A percentile compares a stretch with the other conserved stretches of the same genome.
Evolutionary conservation across 768 basidiomycete species (phyloP).

Genomic region (Podaxis pistillaris): DNA sequence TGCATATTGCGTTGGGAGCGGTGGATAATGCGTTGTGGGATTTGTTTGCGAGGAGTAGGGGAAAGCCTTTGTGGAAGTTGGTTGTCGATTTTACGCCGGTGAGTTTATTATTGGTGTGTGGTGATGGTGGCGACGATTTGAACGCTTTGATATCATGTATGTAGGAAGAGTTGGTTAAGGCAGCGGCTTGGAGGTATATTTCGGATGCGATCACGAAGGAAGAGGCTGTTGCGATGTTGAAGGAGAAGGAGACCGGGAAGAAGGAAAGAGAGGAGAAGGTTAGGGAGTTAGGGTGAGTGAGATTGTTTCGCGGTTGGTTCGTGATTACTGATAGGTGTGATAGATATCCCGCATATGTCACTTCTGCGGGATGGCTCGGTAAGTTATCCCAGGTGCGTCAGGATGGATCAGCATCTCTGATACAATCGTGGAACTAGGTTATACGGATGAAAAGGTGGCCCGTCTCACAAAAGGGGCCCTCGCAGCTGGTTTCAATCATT

Average conservation of each 20-base stretch:
- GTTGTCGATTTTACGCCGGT: constrained; percentile 86
- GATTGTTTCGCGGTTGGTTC: not conserved
- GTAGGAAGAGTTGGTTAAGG: constrained; percentile 75
- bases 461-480: constrained; percentile 86
- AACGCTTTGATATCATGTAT: not conserved
- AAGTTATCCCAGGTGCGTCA: constrained; percentile 12
- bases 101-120: constrained; percentile 2
- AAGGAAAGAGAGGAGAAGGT: constrained; percentile 77
- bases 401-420: not conserved
- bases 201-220: constrained; percentile 91
- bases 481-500: constrained; percentile 90
- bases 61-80: constrained; percentile 93
- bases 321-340: not conserved
- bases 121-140: not conserved
- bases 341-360: constrained; percentile 93
- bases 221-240: constrained; percentile 83
- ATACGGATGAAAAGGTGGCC: constrained; percentile 89
- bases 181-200: constrained; percentile 85
- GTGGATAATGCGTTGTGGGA: constrained; percentile 96
- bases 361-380: constrained; percentile 91
- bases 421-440: constrained; percentile 46
- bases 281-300: constrained; percentile 56
- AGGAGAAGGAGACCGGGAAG: constrained; percentile 73
- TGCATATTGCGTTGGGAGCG: constrained; percentile 84
- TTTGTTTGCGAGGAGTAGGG: constrained; percentile 75